phyloP scores from a whole-genome alignment of 768 basidiomycete genomes.

The Naganishia kalamii region DNA sequence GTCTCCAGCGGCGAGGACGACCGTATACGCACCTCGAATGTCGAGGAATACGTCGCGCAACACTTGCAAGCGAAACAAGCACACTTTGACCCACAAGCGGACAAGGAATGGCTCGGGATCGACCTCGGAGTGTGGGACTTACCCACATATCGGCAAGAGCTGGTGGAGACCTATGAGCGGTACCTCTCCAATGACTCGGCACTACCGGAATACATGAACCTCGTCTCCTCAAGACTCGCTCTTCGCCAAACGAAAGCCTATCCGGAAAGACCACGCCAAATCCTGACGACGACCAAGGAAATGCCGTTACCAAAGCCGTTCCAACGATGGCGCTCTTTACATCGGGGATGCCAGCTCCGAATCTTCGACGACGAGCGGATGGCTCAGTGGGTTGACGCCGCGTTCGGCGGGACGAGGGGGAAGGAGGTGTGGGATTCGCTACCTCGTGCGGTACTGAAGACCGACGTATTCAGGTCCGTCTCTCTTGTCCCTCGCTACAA shows the following conservation, averaged over 20 bases:
- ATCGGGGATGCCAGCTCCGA: constrained; percentile 32
- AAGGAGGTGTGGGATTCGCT: constrained; percentile 32
- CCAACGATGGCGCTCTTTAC: constrained; percentile 30
- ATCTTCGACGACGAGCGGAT: constrained; percentile 30
- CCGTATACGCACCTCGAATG: background rate
- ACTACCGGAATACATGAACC: background rate
- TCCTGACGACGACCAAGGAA: constrained; percentile 31
- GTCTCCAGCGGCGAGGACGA: background rate
- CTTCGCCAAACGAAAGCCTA: constrained; percentile 26
- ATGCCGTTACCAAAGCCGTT: constrained; percentile 27
- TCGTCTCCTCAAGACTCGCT: constrained; percentile 29
- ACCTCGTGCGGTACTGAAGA: constrained; percentile 33
- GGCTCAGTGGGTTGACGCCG: constrained; percentile 28
- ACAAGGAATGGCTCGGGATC: constrained; percentile 18
- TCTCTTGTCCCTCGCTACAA: too few relatives aligned
- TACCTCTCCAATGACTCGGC: constrained; percentile 22
- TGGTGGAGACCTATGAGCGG: constrained; percentile 26
- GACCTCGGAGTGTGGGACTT: constrained; percentile 18
- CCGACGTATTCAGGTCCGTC: constrained; percentile 33
- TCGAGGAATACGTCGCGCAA: constrained; percentile 4
- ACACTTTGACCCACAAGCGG: constrained; percentile 13
- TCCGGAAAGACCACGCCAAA: constrained; percentile 26
- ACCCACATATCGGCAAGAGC: constrained; percentile 25
- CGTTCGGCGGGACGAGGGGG: constrained; percentile 31
- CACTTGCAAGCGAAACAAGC: constrained; percentile 6